phyloP scores from a whole-genome alignment of 129 eudicot genomes.

The Glebionis coronaria region DNA sequence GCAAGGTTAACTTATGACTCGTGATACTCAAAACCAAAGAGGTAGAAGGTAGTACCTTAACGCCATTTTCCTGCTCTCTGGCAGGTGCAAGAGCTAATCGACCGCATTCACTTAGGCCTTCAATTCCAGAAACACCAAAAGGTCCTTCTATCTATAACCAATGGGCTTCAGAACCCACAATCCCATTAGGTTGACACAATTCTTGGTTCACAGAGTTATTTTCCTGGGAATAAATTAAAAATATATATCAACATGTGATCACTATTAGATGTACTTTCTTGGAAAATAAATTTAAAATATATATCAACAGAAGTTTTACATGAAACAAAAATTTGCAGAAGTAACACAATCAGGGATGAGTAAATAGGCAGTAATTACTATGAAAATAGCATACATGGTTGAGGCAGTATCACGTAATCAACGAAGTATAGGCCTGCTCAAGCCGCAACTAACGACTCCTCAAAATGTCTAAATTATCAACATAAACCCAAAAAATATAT shows the following conservation, averaged over 20 bases:
- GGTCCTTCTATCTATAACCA: conserved; percentile 96
- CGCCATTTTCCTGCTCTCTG: conserved; percentile 53
- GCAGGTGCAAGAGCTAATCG: conserved; percentile 88
- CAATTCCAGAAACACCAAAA: conserved; percentile 51
- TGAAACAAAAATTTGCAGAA: too few species aligned
- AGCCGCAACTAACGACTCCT: too few species aligned
- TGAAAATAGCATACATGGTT: too few species aligned
- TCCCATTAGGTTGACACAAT: conserved; percentile 57
- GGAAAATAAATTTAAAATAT: too few species aligned
- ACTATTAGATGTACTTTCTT: too few species aligned
- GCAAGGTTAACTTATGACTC: conserved; percentile 3
- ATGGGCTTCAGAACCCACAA: conserved; percentile 54
- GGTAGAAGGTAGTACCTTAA: conserved; percentile 55
- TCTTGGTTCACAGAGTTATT: conserved; percentile 47
- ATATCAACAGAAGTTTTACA: too few species aligned
- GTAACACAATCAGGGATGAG: too few species aligned
- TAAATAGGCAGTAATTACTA: too few species aligned
- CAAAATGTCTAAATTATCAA: too few species aligned
- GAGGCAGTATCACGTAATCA: too few species aligned
- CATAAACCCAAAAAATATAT: too few species aligned
- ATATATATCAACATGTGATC: conserved; percentile 8
- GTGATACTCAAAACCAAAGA: background rate
- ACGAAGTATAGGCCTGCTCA: too few species aligned
- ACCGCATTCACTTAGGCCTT: conserved; percentile 40
- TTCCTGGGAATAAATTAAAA: conserved; percentile 43